These are phyloP conservation scores for Artemisia tridentata DNA, from an alignment of 129 eudicot genomes.

Conservation along the genomic window DNA sequence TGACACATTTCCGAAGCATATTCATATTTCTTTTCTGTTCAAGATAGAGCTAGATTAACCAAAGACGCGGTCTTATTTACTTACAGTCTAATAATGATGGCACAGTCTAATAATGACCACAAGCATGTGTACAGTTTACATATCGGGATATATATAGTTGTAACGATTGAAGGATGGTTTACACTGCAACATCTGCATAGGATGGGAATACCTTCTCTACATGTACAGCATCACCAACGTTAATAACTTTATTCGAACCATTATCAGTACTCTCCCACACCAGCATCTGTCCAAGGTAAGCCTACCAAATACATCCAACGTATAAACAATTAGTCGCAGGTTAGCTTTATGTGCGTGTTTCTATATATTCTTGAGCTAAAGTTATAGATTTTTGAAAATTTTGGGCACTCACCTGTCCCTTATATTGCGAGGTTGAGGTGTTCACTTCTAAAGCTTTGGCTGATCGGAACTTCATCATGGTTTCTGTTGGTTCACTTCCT, in stretches of 20 bases:
- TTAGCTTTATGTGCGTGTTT: neutral
- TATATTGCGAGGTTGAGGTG: conserved; percentile 23
- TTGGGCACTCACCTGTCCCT: conserved; percentile 31
- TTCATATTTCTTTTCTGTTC: neutral
- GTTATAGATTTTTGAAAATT: neutral
- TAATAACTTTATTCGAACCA: conserved; percentile 22
- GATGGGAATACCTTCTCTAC: conserved; percentile 29
- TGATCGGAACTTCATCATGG: conserved; percentile 55
- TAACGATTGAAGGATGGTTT: conserved; percentile 3
- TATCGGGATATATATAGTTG: neutral
- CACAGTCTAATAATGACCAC: neutral
- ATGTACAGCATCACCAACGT: conserved; percentile 32
- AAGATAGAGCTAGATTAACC: neutral
- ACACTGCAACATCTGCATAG: conserved; percentile 36
- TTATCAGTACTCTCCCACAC: conserved; percentile 16
- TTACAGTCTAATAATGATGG: neutral
- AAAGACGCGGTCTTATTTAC: neutral
- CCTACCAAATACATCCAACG: conserved; percentile 21
- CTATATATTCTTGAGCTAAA: neutral
- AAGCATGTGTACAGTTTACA: neutral
- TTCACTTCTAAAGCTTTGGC: conserved; percentile 46
- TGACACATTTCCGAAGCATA: neutral
- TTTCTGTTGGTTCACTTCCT: conserved; percentile 52
- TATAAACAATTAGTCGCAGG: neutral
- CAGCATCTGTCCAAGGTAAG: conserved; percentile 37